Base-by-base conservation (phyloP, 805 yeast genomes). In the Candida golubevii region DNA sequence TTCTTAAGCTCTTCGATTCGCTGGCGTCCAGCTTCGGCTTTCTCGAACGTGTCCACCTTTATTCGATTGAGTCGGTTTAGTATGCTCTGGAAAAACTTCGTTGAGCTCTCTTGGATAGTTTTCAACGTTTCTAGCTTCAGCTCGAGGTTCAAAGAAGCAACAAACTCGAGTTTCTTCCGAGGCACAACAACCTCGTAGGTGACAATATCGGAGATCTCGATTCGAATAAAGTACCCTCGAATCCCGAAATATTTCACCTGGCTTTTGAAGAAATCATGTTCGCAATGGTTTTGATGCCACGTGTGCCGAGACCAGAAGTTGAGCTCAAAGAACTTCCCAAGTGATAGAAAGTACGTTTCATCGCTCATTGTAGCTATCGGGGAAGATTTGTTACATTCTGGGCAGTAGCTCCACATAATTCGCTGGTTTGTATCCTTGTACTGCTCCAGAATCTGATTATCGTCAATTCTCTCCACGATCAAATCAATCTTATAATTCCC, bases 321-420 rank as follows among this genome's bases (percentile, higher is more conserved):
- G 18, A 90, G 68, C 66, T 93, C 98, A 23, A 93, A 68, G 59
- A 86, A 93, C 59, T 95, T 95, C 0, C 98, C 99, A 63, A 93
- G 83, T 0, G 98, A 91, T 51, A 82, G 83, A 57, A 83, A 88
- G 83, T 95, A 90, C 0, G 97, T 82, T 33, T 82, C 82, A 39
- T 88, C 91, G 55, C 86, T 85, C 83, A 95, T 80, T 14, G 87
- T 86, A 11, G 83, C 66, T 6, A 85, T 80, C 0, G 97, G 93
- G 2, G 95, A 82, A 0, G 83, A 72, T 32, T 74, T 77, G 11
- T 81, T 78, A 61, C 99, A 93, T 39, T 72, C 74, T 45, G 84
- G 86, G 62, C 99, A 93, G 52, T 77, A 81, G 59, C 95, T 86
- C 99, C 99, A 93, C 70, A 90, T 84, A 42, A 89, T 66, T 35